A percentile compares a stretch with the other conserved stretches of the same genome.
These are phyloP conservation scores for Pezicula radicicola DNA, from an alignment of 2,329 filamentous ascomycete species.

Conservation along the genomic window DNA sequence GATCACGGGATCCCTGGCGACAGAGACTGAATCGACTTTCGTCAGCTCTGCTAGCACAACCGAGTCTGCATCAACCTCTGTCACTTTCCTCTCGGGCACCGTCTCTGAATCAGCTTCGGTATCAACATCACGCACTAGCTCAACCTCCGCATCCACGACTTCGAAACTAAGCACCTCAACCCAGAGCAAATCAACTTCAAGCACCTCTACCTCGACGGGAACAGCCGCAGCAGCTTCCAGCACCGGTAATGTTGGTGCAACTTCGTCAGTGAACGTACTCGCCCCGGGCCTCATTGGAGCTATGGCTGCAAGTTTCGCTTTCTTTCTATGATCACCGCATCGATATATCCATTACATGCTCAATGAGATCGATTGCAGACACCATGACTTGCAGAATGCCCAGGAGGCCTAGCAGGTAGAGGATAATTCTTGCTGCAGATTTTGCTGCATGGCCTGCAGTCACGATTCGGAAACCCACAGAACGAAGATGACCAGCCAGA, in stretches of 20 bases:
- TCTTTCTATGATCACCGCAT: conserved; percentile 8
- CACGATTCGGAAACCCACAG: neutral
- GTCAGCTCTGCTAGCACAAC: neutral
- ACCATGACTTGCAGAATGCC: neutral
- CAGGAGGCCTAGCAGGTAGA: neutral
- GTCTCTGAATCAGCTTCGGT: neutral
- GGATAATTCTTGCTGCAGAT: neutral
- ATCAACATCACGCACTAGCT: neutral
- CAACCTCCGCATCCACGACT: neutral
- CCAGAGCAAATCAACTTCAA: neutral
- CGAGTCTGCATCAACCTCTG: neutral
- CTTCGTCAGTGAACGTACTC: neutral
- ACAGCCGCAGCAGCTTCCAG: neutral
- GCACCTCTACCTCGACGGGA: neutral
- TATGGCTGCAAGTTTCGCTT: conserved; percentile 9
- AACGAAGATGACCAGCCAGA: neutral
- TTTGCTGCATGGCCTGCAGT: neutral
- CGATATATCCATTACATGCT: neutral
- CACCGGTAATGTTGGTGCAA: neutral
- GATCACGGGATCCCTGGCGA: conserved; percentile 1
- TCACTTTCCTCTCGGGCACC: neutral
- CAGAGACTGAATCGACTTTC: neutral
- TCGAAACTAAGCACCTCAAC: neutral
- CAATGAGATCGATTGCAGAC: neutral
- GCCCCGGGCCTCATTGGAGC: conserved; percentile 4